phyloP scores from a whole-genome alignment of 257 asterid species.

The Solanum etuberosum region DNA sequence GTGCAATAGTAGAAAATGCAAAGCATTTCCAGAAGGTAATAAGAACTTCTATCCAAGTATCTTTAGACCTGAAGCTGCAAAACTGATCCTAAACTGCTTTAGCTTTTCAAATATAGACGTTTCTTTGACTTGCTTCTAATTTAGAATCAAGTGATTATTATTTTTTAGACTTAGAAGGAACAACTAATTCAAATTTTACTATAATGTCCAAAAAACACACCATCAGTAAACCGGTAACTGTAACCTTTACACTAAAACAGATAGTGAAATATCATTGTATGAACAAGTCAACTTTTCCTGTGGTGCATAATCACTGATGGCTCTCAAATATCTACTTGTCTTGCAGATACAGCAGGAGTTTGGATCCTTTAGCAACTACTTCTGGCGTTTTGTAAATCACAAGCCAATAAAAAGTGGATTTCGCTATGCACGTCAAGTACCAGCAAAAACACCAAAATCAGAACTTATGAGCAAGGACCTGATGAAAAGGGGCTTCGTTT shows the following conservation, averaged over 20 bases:
- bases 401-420: constrained; percentile 33
- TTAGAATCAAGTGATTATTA: not conserved
- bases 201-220: not conserved
- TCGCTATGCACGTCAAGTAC: constrained; percentile 56
- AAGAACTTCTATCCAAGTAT: not conserved
- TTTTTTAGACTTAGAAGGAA: not conserved
- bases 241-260: not conserved
- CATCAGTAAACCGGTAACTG: not conserved
- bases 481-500: constrained; percentile 64
- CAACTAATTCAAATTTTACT: not conserved
- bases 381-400: constrained; percentile 62
- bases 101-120: not conserved
- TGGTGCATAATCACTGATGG: not conserved
- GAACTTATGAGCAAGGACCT: constrained; percentile 66
- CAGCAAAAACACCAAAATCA: constrained; percentile 73
- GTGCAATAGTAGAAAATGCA: constrained; percentile 62
- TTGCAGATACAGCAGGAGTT: constrained; percentile 60
- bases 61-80: not conserved
- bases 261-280: not conserved
- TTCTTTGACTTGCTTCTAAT: not conserved
- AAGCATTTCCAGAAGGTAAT: constrained; percentile 63
- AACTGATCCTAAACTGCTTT: not conserved
- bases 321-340: not conserved
- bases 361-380: constrained; percentile 62
- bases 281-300: not conserved